Evolutionary conservation across 169 alveolate genomes (phyloP).

Genomic region (Plasmodium falciparum): DNA sequence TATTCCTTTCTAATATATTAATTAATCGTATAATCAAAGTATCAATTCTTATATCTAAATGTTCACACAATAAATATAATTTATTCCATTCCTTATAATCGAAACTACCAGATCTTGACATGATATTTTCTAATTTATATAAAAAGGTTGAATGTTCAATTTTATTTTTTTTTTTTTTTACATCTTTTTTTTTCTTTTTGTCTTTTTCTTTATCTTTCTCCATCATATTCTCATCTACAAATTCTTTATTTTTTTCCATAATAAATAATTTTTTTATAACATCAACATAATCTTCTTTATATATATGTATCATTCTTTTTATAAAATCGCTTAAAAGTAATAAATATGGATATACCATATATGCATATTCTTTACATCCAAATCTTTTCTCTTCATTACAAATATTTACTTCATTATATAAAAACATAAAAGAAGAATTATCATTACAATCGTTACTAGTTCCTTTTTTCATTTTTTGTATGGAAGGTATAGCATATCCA

Average conservation of each 20-base stretch:
- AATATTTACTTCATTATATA: conserved; percentile 47
- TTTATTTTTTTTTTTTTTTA: background rate
- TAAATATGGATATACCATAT: conserved; percentile 47
- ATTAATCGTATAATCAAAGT: conserved; percentile 24
- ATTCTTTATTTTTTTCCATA: background rate
- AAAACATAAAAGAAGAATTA: background rate
- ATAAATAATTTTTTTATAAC: conserved; percentile 13
- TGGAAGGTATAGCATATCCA: background rate
- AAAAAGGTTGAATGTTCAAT: conserved; percentile 5
- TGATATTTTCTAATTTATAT: conserved; percentile 43
- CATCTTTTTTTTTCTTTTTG: no score
- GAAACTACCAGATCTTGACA: conserved; percentile 73
- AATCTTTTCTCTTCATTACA: conserved; percentile 25
- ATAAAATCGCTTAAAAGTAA: conserved; percentile 43
- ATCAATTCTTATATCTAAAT: conserved; percentile 9
- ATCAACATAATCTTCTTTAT: conserved; percentile 21
- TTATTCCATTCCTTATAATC: conserved; percentile 69
- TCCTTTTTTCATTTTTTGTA: background rate
- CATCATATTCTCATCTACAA: no score
- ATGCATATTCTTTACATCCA: conserved; percentile 20
- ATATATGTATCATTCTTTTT: conserved; percentile 31
- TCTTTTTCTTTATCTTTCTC: no score
- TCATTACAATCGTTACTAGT: background rate
- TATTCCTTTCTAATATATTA: conserved; percentile 19
- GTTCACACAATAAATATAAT: conserved; percentile 40